Conservation (phyloP, 352 stramenopile species). For the Globisporangium takayamanum region DNA sequence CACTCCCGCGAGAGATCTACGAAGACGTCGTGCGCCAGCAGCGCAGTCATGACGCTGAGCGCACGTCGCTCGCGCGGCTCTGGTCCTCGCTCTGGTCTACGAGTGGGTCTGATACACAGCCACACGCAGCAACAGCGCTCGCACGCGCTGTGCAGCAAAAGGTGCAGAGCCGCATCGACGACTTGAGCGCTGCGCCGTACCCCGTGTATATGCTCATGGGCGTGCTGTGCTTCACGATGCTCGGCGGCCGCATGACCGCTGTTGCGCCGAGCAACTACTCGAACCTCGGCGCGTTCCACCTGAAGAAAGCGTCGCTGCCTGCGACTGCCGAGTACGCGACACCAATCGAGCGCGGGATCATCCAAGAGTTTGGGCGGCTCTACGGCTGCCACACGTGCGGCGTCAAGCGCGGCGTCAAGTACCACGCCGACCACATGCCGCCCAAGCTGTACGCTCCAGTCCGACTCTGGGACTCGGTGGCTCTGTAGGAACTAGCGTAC, state of each 20-base stretch:
- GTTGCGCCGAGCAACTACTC: constrained; percentile 72
- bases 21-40: constrained; percentile 18
- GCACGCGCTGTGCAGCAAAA: constrained; percentile 13
- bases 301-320: constrained; percentile 66
- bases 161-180: constrained; percentile 26
- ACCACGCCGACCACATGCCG: constrained; percentile 82
- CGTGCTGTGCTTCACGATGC: constrained; percentile 65
- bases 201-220: constrained; percentile 68
- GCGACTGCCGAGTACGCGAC: constrained; percentile 72
- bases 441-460: constrained; percentile 57
- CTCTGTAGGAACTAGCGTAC: background rate
- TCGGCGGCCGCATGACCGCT: constrained; percentile 61
- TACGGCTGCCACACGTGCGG: constrained; percentile 84
- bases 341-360: constrained; percentile 48
- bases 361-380: constrained; percentile 73
- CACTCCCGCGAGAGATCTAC: constrained; percentile 35
- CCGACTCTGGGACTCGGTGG: background rate
- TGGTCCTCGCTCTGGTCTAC: constrained; percentile 6
- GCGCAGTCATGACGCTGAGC: constrained; percentile 12
- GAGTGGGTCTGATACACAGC: background rate
- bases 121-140: constrained; percentile 1
- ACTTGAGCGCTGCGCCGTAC: constrained; percentile 41
- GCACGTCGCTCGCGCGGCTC: constrained; percentile 4
- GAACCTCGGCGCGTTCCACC: constrained; percentile 72
- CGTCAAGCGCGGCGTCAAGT: constrained; percentile 51